These are phyloP conservation scores for Sparassis latifolia DNA, from an alignment of 1,284 basidiomycete genomes.

Conservation along the genomic window DNA sequence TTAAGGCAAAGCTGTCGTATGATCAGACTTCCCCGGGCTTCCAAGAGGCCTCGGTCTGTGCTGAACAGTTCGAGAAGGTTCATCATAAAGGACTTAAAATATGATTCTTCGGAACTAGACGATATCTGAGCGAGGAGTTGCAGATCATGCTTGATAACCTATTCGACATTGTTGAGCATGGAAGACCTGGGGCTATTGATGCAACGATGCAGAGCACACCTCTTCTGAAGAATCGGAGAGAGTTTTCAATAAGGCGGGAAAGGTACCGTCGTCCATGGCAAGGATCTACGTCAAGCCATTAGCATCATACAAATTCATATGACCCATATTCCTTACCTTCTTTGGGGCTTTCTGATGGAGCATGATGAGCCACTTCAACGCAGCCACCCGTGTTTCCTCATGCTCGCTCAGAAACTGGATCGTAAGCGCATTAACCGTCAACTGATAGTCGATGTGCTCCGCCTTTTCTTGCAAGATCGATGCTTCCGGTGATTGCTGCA, in stretches of 20 bases:
- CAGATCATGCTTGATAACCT: conserved; percentile 94
- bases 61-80: conserved; percentile 93
- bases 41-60: conserved; percentile 87
- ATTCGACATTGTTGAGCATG: not conserved
- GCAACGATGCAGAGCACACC: conserved; percentile 31
- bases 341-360: conserved; percentile 95
- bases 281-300: conserved; percentile 55
- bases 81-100: conserved; percentile 94
- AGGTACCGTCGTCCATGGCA: conserved; percentile 95
- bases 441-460: conserved; percentile 90
- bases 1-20: conserved; percentile 93
- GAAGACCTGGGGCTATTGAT: not conserved
- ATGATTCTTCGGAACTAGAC: conserved; percentile 88
- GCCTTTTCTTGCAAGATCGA: conserved; percentile 35
- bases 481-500: conserved; percentile 30
- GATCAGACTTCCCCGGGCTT: conserved; percentile 92
- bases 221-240: conserved; percentile 96
- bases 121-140: conserved; percentile 96
- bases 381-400: conserved; percentile 93
- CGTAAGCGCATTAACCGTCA: conserved; percentile 88
- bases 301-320: not conserved
- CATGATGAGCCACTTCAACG: conserved; percentile 98
- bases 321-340: conserved; percentile 49
- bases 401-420: conserved; percentile 94
- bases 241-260: conserved; percentile 92